These are phyloP conservation scores for Xylaria intraflava DNA, from an alignment of 495 filamentous ascomycete genomes.

Conservation along the genomic window DNA sequence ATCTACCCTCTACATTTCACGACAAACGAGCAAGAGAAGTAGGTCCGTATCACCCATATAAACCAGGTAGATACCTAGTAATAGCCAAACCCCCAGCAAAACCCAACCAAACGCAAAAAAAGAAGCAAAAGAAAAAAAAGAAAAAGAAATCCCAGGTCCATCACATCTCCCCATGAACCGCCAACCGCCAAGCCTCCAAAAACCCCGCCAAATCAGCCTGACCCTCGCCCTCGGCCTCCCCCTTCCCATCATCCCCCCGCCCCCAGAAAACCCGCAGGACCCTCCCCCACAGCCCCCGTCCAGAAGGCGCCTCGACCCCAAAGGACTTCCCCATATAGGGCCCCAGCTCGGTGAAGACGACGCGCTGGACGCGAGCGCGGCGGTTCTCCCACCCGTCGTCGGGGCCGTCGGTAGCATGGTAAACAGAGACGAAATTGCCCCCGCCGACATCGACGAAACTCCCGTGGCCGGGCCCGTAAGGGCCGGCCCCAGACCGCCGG, in stretches of 20 bases:
- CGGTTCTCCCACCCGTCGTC: conserved; percentile 27
- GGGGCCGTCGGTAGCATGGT: conserved; percentile 25
- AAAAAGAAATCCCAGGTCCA: no score
- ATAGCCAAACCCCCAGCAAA: no score
- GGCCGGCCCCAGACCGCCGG: not conserved
- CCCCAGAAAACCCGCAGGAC: not conserved
- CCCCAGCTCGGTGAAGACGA: conserved; percentile 20
- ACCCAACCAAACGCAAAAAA: no score
- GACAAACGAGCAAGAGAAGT: no score
- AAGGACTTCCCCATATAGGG: conserved; percentile 27
- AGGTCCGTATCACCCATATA: no score
- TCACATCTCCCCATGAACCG: no score
- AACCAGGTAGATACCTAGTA: no score
- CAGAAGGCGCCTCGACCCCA: conserved; percentile 4
- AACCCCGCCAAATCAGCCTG: conserved; percentile 17
- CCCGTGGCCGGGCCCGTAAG: conserved; percentile 26
- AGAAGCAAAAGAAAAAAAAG: no score
- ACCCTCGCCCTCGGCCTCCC: not conserved
- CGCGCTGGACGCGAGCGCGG: conserved; percentile 20
- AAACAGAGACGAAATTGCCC: conserved; percentile 21
- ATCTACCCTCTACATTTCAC: no score
- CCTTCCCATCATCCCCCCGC: conserved; percentile 3
- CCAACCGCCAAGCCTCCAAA: conserved; percentile 9
- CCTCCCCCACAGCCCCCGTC: not conserved
- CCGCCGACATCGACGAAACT: conserved; percentile 18